A percentile compares a stretch with the other conserved stretches of the same genome.
These are phyloP conservation scores for Ganoderma multipileum DNA, from an alignment of 1,284 basidiomycete genomes.

Conservation along the genomic window DNA sequence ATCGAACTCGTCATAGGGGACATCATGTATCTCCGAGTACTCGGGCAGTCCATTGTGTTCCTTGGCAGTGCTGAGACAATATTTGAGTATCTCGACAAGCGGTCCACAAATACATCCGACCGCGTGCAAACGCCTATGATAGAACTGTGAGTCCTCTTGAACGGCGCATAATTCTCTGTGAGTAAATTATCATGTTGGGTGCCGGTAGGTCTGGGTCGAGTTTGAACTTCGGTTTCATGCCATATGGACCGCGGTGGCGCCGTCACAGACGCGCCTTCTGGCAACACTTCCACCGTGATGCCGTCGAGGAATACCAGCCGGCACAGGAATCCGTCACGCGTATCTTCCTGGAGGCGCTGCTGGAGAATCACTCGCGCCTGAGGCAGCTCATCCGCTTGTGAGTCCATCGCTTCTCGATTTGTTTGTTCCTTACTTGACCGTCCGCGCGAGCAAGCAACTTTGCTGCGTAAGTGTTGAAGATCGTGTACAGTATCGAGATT, in stretches of 20 bases:
- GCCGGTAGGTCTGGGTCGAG: not conserved
- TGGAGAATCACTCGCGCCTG: conserved; percentile 3
- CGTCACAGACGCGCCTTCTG: conserved; percentile 10
- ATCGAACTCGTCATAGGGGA: not conserved
- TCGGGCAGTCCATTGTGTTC: not conserved
- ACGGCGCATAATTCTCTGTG: too few relatives aligned
- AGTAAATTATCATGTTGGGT: not conserved
- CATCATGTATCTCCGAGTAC: not conserved
- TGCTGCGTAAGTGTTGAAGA: conserved; percentile 17
- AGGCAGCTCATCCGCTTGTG: conserved; percentile 13
- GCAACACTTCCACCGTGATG: conserved; percentile 21
- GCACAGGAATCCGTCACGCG: conserved; percentile 11
- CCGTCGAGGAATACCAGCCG: conserved; percentile 8
- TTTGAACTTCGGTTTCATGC: conserved; percentile 8
- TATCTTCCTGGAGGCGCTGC: conserved; percentile 16
- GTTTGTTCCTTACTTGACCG: too few relatives aligned
- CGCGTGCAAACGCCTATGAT: not conserved
- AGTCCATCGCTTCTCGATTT: not conserved
- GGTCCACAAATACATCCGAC: conserved; percentile 7
- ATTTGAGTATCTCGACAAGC: conserved; percentile 5
- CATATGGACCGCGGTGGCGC: conserved; percentile 19
- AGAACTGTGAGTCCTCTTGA: conserved; percentile 1
- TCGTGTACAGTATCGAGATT: conserved; percentile 24
- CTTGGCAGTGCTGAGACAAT: not conserved
- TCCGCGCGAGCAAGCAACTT: not conserved